These are phyloP conservation scores for Lachancea meyersii DNA, from an alignment of 805 yeast genomes.

Conservation along the genomic window DNA sequence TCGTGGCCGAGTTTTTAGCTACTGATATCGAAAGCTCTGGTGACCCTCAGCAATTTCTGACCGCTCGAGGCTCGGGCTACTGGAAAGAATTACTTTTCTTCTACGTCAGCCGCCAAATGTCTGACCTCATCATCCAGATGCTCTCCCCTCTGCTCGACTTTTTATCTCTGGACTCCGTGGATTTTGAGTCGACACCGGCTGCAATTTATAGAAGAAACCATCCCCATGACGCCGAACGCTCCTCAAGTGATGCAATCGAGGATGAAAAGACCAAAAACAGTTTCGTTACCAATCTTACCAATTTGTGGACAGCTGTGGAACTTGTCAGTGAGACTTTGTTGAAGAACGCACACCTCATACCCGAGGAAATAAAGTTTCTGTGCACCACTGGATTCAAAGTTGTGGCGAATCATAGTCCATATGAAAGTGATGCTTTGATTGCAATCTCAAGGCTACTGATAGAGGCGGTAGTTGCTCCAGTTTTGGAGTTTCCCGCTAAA, in stretches of 20 bases:
- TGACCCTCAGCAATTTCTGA: conserved; percentile 23
- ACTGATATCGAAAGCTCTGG: conserved; percentile 33
- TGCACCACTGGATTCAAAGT: conserved; percentile 41
- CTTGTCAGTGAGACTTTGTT: conserved; percentile 50
- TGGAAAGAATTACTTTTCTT: conserved; percentile 41
- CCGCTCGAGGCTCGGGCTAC: conserved; percentile 26
- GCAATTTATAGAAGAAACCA: conserved; percentile 42
- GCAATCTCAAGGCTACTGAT: conserved; percentile 38
- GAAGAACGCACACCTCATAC: conserved; percentile 39
- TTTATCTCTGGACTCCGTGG: conserved; percentile 37
- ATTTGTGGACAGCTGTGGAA: conserved; percentile 63
- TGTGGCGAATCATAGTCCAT: conserved; percentile 46
- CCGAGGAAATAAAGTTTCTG: conserved; percentile 51
- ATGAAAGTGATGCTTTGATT: conserved; percentile 60
- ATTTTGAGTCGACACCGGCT: conserved; percentile 77
- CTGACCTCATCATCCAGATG: conserved; percentile 26
- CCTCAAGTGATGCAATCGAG: conserved; percentile 69
- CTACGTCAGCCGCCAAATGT: conserved; percentile 36
- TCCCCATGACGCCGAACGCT: conserved; percentile 35
- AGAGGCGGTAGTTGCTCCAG: conserved; percentile 22
- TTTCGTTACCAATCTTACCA: conserved; percentile 69
- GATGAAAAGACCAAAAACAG: conserved; percentile 64
- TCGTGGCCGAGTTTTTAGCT: conserved; percentile 45
- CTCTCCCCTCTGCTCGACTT: conserved; percentile 36
- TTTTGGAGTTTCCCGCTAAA: conserved; percentile 17